Evolutionary conservation across 139 green algal species (phyloP), one percentile per base, ranked within the genome.

Genomic region (Chlamydomonas sp.): DNA sequence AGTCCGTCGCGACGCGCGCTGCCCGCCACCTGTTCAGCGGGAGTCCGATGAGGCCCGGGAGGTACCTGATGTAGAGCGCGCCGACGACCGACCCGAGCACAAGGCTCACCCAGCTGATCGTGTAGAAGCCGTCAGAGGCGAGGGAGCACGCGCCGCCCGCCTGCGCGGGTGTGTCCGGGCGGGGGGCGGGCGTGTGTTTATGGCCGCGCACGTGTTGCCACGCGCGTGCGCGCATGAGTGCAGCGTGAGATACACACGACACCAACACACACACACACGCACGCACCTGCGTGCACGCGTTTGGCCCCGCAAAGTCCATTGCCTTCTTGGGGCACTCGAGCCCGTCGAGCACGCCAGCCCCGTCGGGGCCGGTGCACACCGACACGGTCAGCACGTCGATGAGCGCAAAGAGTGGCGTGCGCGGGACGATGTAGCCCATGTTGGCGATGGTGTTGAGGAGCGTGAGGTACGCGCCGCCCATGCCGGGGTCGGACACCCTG

Each of bases 381-480:
- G 70, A 72, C 26, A 64, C 20, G 0, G 84, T 88, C 26, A 90
- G 70, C 38, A 43, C 26, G 68, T 87, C 84, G 70, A 89, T 85
- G 0, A 79, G n/a, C 48, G 67, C 78, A 71, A 92, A 95, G 3
- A 94, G 54, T 0, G 77, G 73, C 10, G 90, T 72, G 62, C 91
- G 88, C 30, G 90, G 90, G 35, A 95, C 68, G 8, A 84, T 89
- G 35, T 88, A 79, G 47, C 92, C 92, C 77, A 97, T 84, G 86
- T 97, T 97, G 48, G 90, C 85, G 36, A 96, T 90, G 10, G 92
- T 96, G 83, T 97, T 97, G 34, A 97, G 85, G 59, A 97, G 85
- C 2, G 92, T 97, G 22, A 97, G 81, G 80, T 96, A 97, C 1
- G 90, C 84, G 30, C 92, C 92, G n/a, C 92, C 91, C 76, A 82